These are phyloP conservation scores for Osmozyma mogii DNA, from an alignment of 805 yeast genomes.

Conservation along the genomic window DNA sequence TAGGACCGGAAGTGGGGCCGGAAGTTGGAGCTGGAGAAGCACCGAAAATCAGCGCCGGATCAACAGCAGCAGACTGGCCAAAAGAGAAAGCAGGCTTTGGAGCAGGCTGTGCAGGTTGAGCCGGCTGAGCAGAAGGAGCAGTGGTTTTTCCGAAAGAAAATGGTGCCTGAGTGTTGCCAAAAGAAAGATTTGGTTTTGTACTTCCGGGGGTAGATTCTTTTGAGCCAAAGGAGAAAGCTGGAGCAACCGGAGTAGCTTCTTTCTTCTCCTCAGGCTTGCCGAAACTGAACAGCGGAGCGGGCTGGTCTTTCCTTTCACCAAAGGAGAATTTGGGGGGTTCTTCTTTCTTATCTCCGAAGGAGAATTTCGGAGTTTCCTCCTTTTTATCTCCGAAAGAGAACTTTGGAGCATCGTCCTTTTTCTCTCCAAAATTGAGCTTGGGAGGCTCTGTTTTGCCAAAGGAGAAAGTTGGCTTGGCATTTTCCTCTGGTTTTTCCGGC, in stretches of 20 bases:
- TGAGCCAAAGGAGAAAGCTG: conserved; percentile 15
- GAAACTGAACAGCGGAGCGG: conserved; percentile 1
- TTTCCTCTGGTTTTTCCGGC: too few species aligned
- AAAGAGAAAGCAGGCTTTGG: conserved; percentile 10
- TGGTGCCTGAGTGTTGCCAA: conserved; percentile 2
- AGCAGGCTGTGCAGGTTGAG: conserved; percentile 1
- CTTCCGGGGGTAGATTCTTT: conserved; percentile 1
- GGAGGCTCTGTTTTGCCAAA: too few species aligned
- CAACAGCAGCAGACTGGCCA: conserved; percentile 19
- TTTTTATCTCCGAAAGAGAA: conserved; percentile 3
- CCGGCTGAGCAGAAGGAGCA: not conserved
- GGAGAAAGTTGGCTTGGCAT: too few species aligned
- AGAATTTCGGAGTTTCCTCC: not conserved
- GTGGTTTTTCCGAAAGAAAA: conserved; percentile 13
- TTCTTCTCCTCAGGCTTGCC: conserved; percentile 4
- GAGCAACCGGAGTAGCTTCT: conserved; percentile 4
- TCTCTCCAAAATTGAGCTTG: too few species aligned
- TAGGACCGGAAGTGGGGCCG: conserved; percentile 9
- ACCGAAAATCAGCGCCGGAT: conserved; percentile 25
- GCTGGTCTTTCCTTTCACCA: conserved; percentile 8
- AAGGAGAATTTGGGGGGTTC: conserved; percentile 7
- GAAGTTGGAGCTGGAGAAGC: conserved; percentile 9
- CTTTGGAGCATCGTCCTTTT: conserved; percentile 2
- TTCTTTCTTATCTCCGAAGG: conserved; percentile 1
- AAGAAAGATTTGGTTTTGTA: not conserved